A percentile compares a stretch with the other conserved stretches of the same genome.
Evolutionary conservation across 2,329 filamentous ascomycete species (phyloP).

Genomic region (Talaromyces albobiverticillius): DNA sequence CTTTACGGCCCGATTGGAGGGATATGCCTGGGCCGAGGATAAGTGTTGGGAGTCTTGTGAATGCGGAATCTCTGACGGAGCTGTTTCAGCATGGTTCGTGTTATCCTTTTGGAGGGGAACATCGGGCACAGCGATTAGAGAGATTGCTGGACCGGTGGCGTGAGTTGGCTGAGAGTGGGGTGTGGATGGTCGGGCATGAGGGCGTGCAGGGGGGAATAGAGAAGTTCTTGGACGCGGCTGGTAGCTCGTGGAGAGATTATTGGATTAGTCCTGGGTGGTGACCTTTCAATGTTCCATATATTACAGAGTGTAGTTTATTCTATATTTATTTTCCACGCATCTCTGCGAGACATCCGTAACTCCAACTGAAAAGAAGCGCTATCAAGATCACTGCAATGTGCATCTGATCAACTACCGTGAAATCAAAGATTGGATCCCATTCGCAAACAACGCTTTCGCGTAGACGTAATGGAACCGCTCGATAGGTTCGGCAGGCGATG

Average conservation of each 20-base stretch:
- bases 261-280: slow-evolving; percentile 14
- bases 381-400: too few relatives aligned
- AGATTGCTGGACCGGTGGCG: slow-evolving; percentile 18
- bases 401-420: not conserved
- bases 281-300: too few relatives aligned
- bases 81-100: slow-evolving; percentile 9
- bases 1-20: not conserved
- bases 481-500: slow-evolving; percentile 9
- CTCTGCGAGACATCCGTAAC: too few relatives aligned
- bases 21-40: not conserved
- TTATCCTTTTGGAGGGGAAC: slow-evolving; percentile 16
- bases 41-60: slow-evolving; percentile 8
- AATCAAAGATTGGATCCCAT: slow-evolving; percentile 11
- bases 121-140: slow-evolving; percentile 17
- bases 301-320: not conserved
- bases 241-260: slow-evolving; percentile 15
- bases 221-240: slow-evolving; percentile 17
- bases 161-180: slow-evolving; percentile 18
- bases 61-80: slow-evolving; percentile 7
- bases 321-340: not conserved
- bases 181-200: slow-evolving; percentile 20
- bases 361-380: too few relatives aligned
- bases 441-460: slow-evolving; percentile 16
- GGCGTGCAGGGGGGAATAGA: slow-evolving; percentile 21
- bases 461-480: slow-evolving; percentile 15